phyloP scores from a whole-genome alignment of 306 rosid species.

The Prinsepia uniflora region DNA sequence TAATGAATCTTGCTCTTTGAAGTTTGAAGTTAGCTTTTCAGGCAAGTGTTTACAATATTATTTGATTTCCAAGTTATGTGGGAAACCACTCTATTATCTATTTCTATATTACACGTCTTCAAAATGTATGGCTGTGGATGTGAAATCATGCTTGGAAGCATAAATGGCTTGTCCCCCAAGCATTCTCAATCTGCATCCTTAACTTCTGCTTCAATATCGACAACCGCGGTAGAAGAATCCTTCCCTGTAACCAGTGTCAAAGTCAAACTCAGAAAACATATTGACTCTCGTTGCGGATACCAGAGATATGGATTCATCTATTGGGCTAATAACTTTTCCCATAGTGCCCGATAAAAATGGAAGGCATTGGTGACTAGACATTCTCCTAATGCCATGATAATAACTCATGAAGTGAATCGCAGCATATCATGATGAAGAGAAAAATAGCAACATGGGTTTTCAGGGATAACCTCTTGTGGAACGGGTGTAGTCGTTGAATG shows the following conservation, averaged over 20 bases:
- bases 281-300: neutral
- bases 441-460: constrained; percentile 1
- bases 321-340: neutral
- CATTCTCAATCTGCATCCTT: constrained; percentile 73
- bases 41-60: neutral
- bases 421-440: neutral
- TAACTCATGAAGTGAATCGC: neutral
- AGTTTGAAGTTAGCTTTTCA: neutral
- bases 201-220: constrained; percentile 88
- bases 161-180: neutral
- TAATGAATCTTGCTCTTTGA: neutral
- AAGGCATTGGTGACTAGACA: neutral
- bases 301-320: neutral
- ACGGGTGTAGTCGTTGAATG: constrained; percentile 57
- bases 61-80: neutral
- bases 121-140: neutral
- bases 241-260: constrained; percentile 53
- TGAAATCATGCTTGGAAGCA: neutral
- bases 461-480: constrained; percentile 55
- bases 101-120: neutral
- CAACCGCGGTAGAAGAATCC: constrained; percentile 55
- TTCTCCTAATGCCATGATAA: neutral
- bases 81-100: neutral
- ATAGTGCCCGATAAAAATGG: neutral
- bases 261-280: constrained; percentile 7